phyloP scores from a whole-genome alignment of 2,329 filamentous ascomycete genomes.

The Colletotrichum caudatum region DNA sequence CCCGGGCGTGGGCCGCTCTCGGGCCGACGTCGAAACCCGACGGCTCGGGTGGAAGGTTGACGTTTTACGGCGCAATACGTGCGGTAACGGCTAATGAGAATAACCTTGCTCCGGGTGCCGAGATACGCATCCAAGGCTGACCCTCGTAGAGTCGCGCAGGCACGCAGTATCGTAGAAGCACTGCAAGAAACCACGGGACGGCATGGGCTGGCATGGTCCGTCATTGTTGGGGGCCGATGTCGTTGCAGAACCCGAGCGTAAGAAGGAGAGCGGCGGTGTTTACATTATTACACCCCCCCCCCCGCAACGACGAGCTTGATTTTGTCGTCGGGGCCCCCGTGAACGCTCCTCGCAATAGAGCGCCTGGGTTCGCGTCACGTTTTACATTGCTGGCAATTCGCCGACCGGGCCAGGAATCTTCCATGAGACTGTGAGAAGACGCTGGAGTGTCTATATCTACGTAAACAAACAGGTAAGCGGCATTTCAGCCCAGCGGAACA shows the following conservation, averaged over 20 bases:
- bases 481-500: too few species aligned
- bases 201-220: neutral
- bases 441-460: neutral
- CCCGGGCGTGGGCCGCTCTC: too few species aligned
- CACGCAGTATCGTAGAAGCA: too few species aligned
- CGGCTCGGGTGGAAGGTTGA: too few species aligned
- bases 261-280: neutral
- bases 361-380: neutral
- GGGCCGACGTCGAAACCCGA: too few species aligned
- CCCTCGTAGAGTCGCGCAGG: too few species aligned
- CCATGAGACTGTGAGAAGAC: neutral
- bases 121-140: neutral
- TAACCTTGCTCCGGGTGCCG: neutral
- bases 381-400: neutral
- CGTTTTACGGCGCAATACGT: too few species aligned
- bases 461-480: too few species aligned
- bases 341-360: neutral
- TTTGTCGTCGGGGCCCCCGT: neutral
- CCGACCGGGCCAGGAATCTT: neutral
- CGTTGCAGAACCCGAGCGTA: neutral
- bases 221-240: fast-evolving
- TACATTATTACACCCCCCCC: too few species aligned
- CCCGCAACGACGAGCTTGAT: neutral
- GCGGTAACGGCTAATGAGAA: neutral
- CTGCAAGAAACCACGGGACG: neutral